Base-by-base conservation (phyloP, 306 rosid genomes). In the Dryas octopetala region DNA sequence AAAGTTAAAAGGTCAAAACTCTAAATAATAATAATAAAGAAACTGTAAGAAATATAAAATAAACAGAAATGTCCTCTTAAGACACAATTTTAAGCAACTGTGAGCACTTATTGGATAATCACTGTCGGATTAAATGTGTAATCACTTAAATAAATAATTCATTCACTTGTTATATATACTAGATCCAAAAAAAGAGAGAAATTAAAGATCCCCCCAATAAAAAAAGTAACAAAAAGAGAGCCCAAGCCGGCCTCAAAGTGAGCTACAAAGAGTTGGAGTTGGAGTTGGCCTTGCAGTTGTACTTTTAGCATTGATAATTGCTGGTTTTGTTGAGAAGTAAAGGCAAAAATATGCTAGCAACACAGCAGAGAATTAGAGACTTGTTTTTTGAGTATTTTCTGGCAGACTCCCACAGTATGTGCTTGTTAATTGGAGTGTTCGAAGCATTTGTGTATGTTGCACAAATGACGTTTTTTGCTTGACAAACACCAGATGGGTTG, bases 341-440 rank as follows among this genome's bases (percentile, higher is more conserved):
- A 81, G 90, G 49, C 77, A 86, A 6, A 49, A 50, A 14, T 46
- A 73, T 58, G 85, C 87, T 6, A 52, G 40, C 16, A 7, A 7
- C 3, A 16, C 5, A 15, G 6, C 26, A 74, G 86, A 1, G 52
- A 74, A 32, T 1, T 32, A 79, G 86, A 87, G 51, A 76, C 74
- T 11, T 85, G 91, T 62, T 78, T 86, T 32, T 68, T 84, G 75
- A 86, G 90, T 64, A 88, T 88, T 7, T 76, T 90, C 49, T 88
- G 96, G 92, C 92, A 84, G 66, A 66, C 83, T n/a, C 91, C 91
- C 90, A 3, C 89, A 90, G 41, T 86, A 84, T 68, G 83, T 86
- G 63, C 84, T 86, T 49, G 84, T 23, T 23, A 23, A 23, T 86
- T 4, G 89, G 91, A 16, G 85, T 79, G 9, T 84, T 86, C 0